A percentile compares a stretch with the other conserved stretches of the same genome.
Evolutionary conservation across 495 filamentous ascomycete genomes (phyloP).

Genomic region (Aspergillus carlsbadensis): DNA sequence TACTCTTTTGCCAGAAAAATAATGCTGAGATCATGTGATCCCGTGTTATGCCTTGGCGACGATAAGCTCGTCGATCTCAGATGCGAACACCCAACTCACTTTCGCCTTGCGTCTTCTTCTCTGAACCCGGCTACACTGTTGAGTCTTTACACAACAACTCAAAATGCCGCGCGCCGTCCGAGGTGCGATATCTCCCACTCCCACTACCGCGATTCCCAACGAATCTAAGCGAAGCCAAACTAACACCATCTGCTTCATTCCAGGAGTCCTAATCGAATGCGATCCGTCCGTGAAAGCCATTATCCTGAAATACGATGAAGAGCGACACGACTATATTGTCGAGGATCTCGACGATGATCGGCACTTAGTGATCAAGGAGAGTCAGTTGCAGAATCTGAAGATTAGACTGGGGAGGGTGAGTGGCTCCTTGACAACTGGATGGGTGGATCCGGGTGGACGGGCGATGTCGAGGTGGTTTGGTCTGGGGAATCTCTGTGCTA

Average conservation of each 20-base stretch:
- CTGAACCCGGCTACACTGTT: neutral
- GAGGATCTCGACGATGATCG: slow-evolving; percentile 72
- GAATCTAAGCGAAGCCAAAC: neutral
- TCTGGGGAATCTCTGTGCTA: neutral
- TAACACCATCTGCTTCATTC: neutral
- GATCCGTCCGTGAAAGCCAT: slow-evolving; percentile 78
- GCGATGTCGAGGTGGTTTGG: neutral
- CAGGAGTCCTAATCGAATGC: slow-evolving; percentile 73
- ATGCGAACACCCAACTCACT: neutral
- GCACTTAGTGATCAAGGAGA: slow-evolving; percentile 71
- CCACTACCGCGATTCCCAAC: neutral
- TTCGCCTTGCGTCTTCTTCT: neutral
- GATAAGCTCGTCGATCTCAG: neutral
- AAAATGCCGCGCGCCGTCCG: slow-evolving; percentile 49
- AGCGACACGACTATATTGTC: slow-evolving; percentile 68
- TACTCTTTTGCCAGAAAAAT: neutral
- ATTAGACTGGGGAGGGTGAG: slow-evolving; percentile 60
- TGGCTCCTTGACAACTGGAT: neutral
- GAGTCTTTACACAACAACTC: no score
- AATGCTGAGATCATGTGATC: neutral
- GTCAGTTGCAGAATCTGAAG: slow-evolving; percentile 59
- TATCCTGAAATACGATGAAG: slow-evolving; percentile 68
- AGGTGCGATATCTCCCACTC: slow-evolving; percentile 29
- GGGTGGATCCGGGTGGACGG: neutral
- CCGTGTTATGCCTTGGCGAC: neutral